Evolutionary conservation across 495 filamentous ascomycete genomes (phyloP).

Genomic region (Astrothelium subdiscretum): DNA sequence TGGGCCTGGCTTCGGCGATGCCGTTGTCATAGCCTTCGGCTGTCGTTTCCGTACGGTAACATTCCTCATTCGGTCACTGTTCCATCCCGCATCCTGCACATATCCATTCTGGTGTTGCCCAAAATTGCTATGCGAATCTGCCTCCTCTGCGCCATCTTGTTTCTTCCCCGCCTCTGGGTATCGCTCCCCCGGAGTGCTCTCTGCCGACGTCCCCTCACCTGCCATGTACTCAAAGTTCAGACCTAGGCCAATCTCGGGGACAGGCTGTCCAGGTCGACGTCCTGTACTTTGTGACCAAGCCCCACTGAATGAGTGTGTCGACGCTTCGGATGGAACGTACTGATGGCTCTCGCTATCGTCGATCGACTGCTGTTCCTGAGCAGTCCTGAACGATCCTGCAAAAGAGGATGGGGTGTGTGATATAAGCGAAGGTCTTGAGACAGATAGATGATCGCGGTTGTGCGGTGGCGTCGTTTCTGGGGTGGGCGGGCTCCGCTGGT

Average conservation of each 20-base stretch:
- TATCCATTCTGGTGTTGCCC: background rate
- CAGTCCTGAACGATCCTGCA: slow-evolving; percentile 29
- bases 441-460: slow-evolving; percentile 15
- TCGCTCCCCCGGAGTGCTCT: background rate
- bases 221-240: slow-evolving; percentile 3
- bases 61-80: slow-evolving; percentile 44
- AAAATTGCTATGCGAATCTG: background rate
- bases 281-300: background rate
- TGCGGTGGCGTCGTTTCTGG: slow-evolving; percentile 28
- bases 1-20: slow-evolving; percentile 18
- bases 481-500: slow-evolving; percentile 25
- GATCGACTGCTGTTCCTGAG: slow-evolving; percentile 22
- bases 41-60: slow-evolving; percentile 38
- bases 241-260: background rate
- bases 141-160: slow-evolving; percentile 7
- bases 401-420: slow-evolving; percentile 18
- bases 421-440: slow-evolving; percentile 10
- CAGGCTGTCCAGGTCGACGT: slow-evolving; percentile 1
- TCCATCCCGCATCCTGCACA: slow-evolving; percentile 34
- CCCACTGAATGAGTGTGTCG: slow-evolving; percentile 5
- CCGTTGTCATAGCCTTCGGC: background rate
- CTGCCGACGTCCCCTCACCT: background rate
- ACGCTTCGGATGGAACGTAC: slow-evolving; percentile 13
- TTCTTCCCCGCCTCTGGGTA: slow-evolving; percentile 9
- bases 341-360: slow-evolving; percentile 14